Evolutionary conservation across 345 rosid species (phyloP).

Genomic region (Sisymbrium altissimum): DNA sequence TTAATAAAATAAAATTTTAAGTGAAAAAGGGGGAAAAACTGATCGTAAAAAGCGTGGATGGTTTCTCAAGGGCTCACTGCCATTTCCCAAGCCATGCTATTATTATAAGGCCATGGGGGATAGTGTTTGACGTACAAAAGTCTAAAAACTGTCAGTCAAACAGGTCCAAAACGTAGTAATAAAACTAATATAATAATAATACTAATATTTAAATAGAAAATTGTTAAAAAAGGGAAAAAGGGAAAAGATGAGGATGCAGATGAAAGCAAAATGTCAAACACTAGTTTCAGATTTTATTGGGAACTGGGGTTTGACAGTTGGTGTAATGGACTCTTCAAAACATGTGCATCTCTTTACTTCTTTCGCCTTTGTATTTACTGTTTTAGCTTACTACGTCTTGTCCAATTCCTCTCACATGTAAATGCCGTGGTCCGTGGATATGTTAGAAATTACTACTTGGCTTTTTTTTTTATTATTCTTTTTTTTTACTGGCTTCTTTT

Average conservation of each 20-base stretch:
- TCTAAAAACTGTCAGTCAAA: constrained; percentile 34
- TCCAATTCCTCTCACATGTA: constrained; percentile 23
- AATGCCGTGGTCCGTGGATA: constrained; percentile 8
- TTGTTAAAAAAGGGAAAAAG: constrained; percentile 9
- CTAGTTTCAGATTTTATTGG: constrained; percentile 55
- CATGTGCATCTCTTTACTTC: constrained; percentile 25
- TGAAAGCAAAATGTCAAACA: constrained; percentile 81
- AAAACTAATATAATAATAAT: not conserved
- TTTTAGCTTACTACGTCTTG: constrained; percentile 30
- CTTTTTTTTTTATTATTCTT: not conserved
- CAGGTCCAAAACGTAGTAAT: constrained; percentile 25
- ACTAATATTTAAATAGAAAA: not conserved
- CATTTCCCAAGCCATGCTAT: constrained; percentile 22
- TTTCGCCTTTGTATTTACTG: constrained; percentile 30
- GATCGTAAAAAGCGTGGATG: constrained; percentile 30
- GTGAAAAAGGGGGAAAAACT: not conserved
- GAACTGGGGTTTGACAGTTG: constrained; percentile 51
- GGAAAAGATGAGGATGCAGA: constrained; percentile 23
- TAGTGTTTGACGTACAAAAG: constrained; percentile 24
- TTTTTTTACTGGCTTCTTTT: no score
- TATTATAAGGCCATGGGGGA: constrained; percentile 22
- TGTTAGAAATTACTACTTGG: not conserved
- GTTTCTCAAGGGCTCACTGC: constrained; percentile 18
- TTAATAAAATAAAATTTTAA: not conserved
- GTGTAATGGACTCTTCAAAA: constrained; percentile 33